phyloP scores from a whole-genome alignment of 108 stramenopile genomes.

The Poteriospumella lacustris region DNA sequence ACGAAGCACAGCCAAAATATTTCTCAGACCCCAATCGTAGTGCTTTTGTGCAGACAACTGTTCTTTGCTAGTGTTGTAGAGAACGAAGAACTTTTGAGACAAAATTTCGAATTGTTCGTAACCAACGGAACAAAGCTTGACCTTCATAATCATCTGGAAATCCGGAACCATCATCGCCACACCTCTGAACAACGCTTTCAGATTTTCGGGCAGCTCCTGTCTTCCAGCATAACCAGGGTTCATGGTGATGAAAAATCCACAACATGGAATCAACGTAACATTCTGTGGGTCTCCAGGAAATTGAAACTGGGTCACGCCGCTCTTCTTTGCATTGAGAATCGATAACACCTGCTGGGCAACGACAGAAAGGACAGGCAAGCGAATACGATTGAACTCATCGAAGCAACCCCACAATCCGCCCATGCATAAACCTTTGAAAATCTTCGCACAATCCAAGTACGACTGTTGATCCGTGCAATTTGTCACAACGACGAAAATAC shows the following conservation, averaged over 20 bases:
- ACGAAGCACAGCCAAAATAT: constrained; percentile 77
- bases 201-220: constrained; percentile 83
- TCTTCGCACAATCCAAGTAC: constrained; percentile 84
- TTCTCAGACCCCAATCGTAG: constrained; percentile 83
- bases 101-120: constrained; percentile 72
- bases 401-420: constrained; percentile 86
- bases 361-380: constrained; percentile 77
- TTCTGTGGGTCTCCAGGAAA: constrained; percentile 86
- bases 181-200: constrained; percentile 82
- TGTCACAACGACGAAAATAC: constrained; percentile 81
- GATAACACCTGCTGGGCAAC: constrained; percentile 78
- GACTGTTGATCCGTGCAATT: constrained; percentile 85
- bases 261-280: constrained; percentile 67
- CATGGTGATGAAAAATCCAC: constrained; percentile 88
- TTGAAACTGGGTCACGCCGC: constrained; percentile 65
- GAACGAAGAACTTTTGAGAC: constrained; percentile 72
- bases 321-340: constrained; percentile 81
- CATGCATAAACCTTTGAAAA: constrained; percentile 84
- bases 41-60: constrained; percentile 79
- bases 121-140: constrained; percentile 82
- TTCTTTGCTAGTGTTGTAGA: constrained; percentile 78
- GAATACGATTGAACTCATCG: constrained; percentile 88
- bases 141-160: constrained; percentile 86
- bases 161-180: constrained; percentile 89
- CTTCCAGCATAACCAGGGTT: constrained; percentile 88